Evolutionary conservation across 129 eudicot genomes (phyloP), one percentile per base, ranked within the genome.

Genomic region (Deinandra increscens): DNA sequence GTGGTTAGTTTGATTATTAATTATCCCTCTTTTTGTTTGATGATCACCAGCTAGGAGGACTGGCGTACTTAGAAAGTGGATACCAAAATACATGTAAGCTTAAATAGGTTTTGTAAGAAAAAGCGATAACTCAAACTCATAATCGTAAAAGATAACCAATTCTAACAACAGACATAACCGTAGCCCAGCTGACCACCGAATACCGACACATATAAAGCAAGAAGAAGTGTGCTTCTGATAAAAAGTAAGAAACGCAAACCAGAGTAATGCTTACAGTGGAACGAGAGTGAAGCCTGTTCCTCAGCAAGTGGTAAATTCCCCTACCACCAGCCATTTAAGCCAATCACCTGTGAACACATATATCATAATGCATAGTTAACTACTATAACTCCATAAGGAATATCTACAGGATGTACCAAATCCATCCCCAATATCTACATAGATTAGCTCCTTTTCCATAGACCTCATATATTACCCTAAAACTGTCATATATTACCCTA

Each of bases 321-420:
- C 94, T 78, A 69, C 87, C 86, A 68, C 91, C 89, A 69, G 84
- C 82, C 96, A 83, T 88, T 71, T 73, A 64, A 64, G 51, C 66
- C 64, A 64, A 79, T 61, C 59, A 72, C 66, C 80, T 60, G 77
- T 36, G 10, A 61, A 19, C 33, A 61, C 31, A 71, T n/a, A 14
- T 23, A 70, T 56, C 55, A 56, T 12, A 68, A 48, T 3, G 6
- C 61, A 46, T 15, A 26, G 31, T 26, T 26, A 26, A 26, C 31
- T 26, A 26, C 31, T 26, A 26, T 26, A n/a, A n/a, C n/a, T n/a
- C n/a, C n/a, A 66, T 1, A 17, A 1, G 4, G 12, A 6, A 33
- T 10, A 29, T 12, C 29, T 20, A 53, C 22, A 53, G 23, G 38
- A 65, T 9, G 55, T 44, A 65, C 39, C 38, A n/a, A 44, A 23